Conservation (phyloP, 768 basidiomycete genomes). For the Neoboletus brunneissimus region DNA sequence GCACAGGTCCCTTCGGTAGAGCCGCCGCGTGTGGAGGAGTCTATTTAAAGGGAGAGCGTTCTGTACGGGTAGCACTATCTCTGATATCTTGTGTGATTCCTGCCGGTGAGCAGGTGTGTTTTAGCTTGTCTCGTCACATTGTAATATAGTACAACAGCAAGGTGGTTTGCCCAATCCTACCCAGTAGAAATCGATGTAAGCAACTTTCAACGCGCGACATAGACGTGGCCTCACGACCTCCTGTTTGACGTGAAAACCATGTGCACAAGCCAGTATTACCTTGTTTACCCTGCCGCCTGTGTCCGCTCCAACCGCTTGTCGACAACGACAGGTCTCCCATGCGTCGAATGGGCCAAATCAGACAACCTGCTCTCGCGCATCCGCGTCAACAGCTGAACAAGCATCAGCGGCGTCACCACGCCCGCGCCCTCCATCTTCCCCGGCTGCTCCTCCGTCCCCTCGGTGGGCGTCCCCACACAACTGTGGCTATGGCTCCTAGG, state of each 20-base stretch:
- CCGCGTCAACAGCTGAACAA: slow-evolving; percentile 53
- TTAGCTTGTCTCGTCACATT: neutral
- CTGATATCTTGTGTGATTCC: neutral
- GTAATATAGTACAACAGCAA: neutral
- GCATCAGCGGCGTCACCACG: slow-evolving; percentile 54
- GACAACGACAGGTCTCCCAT: slow-evolving; percentile 51
- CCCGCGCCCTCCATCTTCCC: slow-evolving; percentile 10
- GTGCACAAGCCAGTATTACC: neutral
- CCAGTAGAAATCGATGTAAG: neutral
- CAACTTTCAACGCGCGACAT: neutral
- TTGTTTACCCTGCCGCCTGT: slow-evolving; percentile 52
- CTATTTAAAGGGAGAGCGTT: neutral
- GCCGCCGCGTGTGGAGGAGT: neutral
- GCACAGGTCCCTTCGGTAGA: neutral
- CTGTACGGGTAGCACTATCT: neutral
- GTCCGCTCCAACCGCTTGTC: slow-evolving; percentile 75
- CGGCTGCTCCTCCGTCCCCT: slow-evolving; percentile 17
- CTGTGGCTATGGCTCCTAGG: slow-evolving; percentile 24
- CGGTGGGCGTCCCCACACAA: slow-evolving; percentile 29
- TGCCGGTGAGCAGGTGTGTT: neutral
- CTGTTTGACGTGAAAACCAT: neutral
- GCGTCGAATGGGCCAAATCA: slow-evolving; percentile 51
- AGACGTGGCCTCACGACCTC: neutral
- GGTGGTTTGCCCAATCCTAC: neutral
- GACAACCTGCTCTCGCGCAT: slow-evolving; percentile 67